Percentiles rank a stretch among this genome's conserved stretches.
phyloP scores from a whole-genome alignment of 2,329 filamentous ascomycete genomes.

The Exserohilum rostratum region DNA sequence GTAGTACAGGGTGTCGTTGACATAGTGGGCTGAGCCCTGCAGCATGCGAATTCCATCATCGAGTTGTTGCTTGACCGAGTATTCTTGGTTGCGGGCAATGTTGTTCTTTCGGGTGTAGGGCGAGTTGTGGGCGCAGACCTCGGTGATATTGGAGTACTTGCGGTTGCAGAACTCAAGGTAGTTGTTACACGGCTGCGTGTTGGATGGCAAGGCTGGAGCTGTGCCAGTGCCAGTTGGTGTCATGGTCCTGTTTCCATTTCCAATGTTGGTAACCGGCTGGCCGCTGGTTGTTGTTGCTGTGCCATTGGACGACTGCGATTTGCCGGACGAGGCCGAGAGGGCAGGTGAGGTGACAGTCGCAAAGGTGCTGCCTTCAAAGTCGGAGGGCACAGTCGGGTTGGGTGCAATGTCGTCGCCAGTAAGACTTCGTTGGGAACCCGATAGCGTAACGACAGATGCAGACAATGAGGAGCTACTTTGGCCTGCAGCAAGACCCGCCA shows the following conservation, averaged over 20 bases:
- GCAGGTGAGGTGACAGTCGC: conserved; percentile 22
- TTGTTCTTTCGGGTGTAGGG: conserved; percentile 46
- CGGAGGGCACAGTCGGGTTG: conserved; percentile 34
- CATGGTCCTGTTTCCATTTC: conserved; percentile 35
- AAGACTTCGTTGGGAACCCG: conserved; percentile 23
- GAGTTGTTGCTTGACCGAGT: conserved; percentile 46
- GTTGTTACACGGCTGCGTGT: conserved; percentile 52
- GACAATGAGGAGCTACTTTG: conserved; percentile 34
- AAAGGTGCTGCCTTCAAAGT: conserved; percentile 38
- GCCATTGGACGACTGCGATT: conserved; percentile 28
- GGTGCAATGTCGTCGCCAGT: conserved; percentile 30
- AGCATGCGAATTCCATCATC: conserved; percentile 54
- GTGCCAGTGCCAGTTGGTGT: conserved; percentile 32
- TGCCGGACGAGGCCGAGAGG: conserved; percentile 19
- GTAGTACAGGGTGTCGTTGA: conserved; percentile 71
- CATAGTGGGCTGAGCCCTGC: conserved; percentile 65
- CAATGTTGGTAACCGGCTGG: conserved; percentile 35
- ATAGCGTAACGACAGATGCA: conserved; percentile 34
- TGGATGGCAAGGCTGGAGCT: conserved; percentile 39
- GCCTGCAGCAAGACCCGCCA: conserved; percentile 30
- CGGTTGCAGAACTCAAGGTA: conserved; percentile 49
- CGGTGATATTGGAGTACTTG: conserved; percentile 51
- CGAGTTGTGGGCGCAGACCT: conserved; percentile 50
- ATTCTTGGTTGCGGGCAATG: conserved; percentile 47
- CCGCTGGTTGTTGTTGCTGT: conserved; percentile 14